phyloP scores from a whole-genome alignment of 305 asterid genomes.

The Solanum hybrid region DNA sequence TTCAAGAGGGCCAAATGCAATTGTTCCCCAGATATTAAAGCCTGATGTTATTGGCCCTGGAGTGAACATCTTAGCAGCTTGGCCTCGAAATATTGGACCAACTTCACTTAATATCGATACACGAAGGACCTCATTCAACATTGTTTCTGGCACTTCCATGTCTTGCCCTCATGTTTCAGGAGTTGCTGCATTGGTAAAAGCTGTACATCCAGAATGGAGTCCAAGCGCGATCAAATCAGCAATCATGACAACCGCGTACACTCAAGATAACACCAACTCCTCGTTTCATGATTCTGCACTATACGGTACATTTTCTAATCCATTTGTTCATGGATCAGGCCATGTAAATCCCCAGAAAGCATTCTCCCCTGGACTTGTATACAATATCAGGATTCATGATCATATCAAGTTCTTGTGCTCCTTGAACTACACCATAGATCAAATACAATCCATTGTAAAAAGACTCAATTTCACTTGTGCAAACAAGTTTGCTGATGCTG shows the following conservation, averaged over 20 bases:
- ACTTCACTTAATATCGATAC: constrained; percentile 40
- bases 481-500: constrained; percentile 33
- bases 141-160: constrained; percentile 88
- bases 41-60: constrained; percentile 86
- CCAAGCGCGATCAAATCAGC: constrained; percentile 75
- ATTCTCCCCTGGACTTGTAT: constrained; percentile 62
- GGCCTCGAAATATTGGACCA: constrained; percentile 48
- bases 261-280: constrained; percentile 41
- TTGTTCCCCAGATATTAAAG: constrained; percentile 61
- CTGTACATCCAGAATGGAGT: constrained; percentile 75
- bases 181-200: constrained; percentile 62
- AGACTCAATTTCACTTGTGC: constrained; percentile 43
- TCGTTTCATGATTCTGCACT: constrained; percentile 43
- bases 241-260: constrained; percentile 69
- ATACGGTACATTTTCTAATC: constrained; percentile 37
- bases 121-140: constrained; percentile 41
- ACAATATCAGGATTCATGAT: constrained; percentile 45
- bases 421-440: constrained; percentile 34
- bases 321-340: constrained; percentile 69
- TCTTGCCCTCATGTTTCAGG: constrained; percentile 82
- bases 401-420: constrained; percentile 71
- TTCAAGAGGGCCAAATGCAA: constrained; percentile 63
- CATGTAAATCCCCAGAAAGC: constrained; percentile 73
- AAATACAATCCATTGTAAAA: constrained; percentile 36
- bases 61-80: constrained; percentile 56